These are phyloP conservation scores for Lipomyces spencermartinsiae DNA, from an alignment of 805 yeast species.

Conservation along the genomic window DNA sequence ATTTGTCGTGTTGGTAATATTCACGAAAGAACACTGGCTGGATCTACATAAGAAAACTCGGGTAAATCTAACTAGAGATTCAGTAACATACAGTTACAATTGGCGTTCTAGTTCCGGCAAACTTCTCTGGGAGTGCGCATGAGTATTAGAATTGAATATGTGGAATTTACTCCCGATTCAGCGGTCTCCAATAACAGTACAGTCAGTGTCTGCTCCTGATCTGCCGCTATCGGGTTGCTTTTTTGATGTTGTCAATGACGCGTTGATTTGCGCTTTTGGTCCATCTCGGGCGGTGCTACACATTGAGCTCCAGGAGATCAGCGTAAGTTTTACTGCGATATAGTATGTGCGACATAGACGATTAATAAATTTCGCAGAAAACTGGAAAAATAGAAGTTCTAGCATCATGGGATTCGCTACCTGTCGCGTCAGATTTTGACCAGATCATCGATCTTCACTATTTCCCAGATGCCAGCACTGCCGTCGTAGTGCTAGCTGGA, in stretches of 20 bases:
- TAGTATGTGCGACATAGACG: not conserved
- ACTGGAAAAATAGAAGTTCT: conserved; percentile 59
- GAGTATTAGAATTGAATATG: conserved; percentile 12
- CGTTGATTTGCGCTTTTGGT: conserved; percentile 69
- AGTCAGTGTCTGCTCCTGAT: conserved; percentile 69
- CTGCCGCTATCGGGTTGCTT: conserved; percentile 57
- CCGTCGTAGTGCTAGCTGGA: conserved; percentile 60
- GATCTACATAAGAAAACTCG: too few species aligned
- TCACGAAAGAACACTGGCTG: too few species aligned
- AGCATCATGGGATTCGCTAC: conserved; percentile 60
- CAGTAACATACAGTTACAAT: not conserved
- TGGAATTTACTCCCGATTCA: conserved; percentile 34
- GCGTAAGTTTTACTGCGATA: conserved; percentile 1
- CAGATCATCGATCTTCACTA: conserved; percentile 24
- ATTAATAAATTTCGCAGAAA: conserved; percentile 20
- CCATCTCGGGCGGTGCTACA: conserved; percentile 40
- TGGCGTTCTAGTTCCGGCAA: not conserved
- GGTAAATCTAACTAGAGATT: too few species aligned
- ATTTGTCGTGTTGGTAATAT: too few species aligned
- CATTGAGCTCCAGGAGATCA: conserved; percentile 21
- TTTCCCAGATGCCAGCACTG: conserved; percentile 25
- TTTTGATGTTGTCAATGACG: conserved; percentile 77
- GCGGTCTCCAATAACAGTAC: conserved; percentile 50
- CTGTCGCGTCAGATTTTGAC: not conserved
- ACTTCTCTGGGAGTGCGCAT: not conserved